Base-by-base conservation (phyloP, 2,329 filamentous ascomycete genomes). In the Neofusicoccum umdonicola region DNA sequence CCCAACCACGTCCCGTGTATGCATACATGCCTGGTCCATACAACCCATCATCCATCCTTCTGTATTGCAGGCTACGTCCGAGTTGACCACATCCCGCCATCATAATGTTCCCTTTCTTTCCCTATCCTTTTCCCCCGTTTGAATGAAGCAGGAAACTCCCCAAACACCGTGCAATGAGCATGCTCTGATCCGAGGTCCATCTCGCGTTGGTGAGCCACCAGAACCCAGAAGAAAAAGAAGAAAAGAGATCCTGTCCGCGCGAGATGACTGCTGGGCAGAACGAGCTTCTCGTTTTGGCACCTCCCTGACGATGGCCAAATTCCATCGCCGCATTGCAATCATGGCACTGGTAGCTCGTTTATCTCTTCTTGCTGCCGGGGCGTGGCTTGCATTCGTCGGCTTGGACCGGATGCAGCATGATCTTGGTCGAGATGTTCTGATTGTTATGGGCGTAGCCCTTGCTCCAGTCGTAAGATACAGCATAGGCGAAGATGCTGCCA, bases 401-500 rank as follows among this genome's bases (percentile, higher is more conserved):
- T 4, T 72, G 66, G 27, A 84, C 74, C 0, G 81, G 80, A 69
- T 84, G 82, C 64, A 84, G 71, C 76, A 83, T 83, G 66, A 84
- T 77, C 73, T 83, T 83, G 69, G 79, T 81, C 3, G 80, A 78
- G n/a, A 78, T 76, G 69, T 77, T 69, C 65, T 88, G 87, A 31
- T 83, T 95, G 79, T 98, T 98, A 69, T 84, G 87, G 68, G 90
- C 87, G 80, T 94, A 97, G 15, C 95, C 95, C 83, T 99, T 98
- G 81, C 90, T 93, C 95, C 95, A 99, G 81, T 99, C 95, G 77
- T 99, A 99, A 76, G 92, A 93, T 54, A 97, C 87, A 31, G 93
- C 92, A 66, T 83, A 84, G 8, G 81, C 81, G 67, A 83, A 83
- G 68, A 83, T 82, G 68, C 76, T 89, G 61, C 95, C 95, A 65